Evolutionary conservation across 2,329 filamentous ascomycete genomes (phyloP).

Genomic region (Pseudocercospora macadamiae): DNA sequence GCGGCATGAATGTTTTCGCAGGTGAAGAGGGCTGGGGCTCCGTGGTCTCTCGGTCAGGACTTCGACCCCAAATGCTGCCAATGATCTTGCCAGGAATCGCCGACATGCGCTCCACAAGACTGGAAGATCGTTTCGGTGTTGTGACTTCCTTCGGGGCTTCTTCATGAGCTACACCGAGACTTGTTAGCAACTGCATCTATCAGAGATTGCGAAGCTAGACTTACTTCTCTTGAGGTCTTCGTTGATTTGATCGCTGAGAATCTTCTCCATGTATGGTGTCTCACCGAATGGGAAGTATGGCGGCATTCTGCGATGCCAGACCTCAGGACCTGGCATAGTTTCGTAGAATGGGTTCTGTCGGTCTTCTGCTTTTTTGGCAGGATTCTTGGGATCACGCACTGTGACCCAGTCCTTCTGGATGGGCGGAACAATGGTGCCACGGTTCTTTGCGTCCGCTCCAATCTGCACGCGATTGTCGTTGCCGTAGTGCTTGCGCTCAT

Average conservation of each 20-base stretch:
- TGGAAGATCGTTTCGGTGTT: not conserved
- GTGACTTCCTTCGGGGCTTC: not conserved
- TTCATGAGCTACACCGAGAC: not conserved
- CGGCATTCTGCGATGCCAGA: constrained; percentile 37
- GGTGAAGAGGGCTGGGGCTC: too few species aligned
- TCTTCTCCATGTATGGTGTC: constrained; percentile 34
- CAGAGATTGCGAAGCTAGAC: too few species aligned
- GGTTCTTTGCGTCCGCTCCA: not conserved
- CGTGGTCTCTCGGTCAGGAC: not conserved
- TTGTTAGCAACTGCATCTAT: too few species aligned
- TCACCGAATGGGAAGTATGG: constrained; percentile 37
- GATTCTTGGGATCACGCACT: not conserved
- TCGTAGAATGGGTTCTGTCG: constrained; percentile 34
- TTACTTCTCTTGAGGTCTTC: constrained; percentile 34
- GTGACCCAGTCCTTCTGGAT: constrained; percentile 15
- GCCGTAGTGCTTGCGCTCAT: not conserved
- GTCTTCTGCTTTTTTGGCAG: constrained; percentile 1
- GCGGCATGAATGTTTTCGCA: not conserved
- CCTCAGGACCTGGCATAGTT: constrained; percentile 32
- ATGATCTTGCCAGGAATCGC: not conserved
- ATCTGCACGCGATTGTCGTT: not conserved
- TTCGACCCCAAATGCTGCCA: not conserved
- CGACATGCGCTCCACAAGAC: not conserved
- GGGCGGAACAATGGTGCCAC: constrained; percentile 19
- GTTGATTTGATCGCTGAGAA: constrained; percentile 34